Evolutionary conservation across 495 filamentous ascomycete species (phyloP).

Genomic region (Neurospora sp.): DNA sequence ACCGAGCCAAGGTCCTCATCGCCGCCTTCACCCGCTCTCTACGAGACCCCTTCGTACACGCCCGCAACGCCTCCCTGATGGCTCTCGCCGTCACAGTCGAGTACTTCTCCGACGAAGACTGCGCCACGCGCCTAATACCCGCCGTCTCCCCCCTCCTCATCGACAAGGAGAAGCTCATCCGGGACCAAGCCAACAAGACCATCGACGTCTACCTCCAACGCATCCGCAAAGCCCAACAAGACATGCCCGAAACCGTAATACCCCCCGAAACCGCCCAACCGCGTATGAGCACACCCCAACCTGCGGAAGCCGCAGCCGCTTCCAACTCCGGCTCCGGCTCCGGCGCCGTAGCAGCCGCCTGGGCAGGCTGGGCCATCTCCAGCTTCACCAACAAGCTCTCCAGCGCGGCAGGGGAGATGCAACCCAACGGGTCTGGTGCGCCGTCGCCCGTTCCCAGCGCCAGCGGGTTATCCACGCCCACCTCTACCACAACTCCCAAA

Average conservation of each 20-base stretch:
- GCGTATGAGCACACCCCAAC: conserved; percentile 65
- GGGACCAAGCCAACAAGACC: conserved; percentile 85
- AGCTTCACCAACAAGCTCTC: conserved; percentile 95
- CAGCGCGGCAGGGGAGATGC: conserved; percentile 74
- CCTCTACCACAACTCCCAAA: conserved; percentile 15
- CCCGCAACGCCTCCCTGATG: conserved; percentile 77
- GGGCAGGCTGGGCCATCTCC: conserved; percentile 97
- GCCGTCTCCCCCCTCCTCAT: conserved; percentile 66
- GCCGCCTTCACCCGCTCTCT: conserved; percentile 86
- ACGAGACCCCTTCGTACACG: conserved; percentile 88
- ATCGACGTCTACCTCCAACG: conserved; percentile 81
- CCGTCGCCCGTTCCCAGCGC: conserved; percentile 13
- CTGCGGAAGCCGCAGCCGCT: conserved; percentile 48
- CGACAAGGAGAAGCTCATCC: conserved; percentile 86
- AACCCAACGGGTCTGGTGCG: conserved; percentile 25
- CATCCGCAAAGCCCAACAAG: conserved; percentile 63
- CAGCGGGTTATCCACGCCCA: conserved; percentile 6
- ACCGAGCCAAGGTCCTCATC: conserved; percentile 78
- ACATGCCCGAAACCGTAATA: conserved; percentile 72
- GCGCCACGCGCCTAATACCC: conserved; percentile 72
- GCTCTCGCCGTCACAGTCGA: conserved; percentile 78
- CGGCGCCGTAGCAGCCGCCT: conserved; percentile 24
- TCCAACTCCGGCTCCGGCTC: conserved; percentile 6
- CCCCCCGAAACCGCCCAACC: conserved; percentile 42
- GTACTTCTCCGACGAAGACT: conserved; percentile 82